Percentiles rank a stretch among this genome's conserved stretches.
Evolutionary conservation across 2,329 filamentous ascomycete species (phyloP).

Genomic region (Blastomyces gilchristii): DNA sequence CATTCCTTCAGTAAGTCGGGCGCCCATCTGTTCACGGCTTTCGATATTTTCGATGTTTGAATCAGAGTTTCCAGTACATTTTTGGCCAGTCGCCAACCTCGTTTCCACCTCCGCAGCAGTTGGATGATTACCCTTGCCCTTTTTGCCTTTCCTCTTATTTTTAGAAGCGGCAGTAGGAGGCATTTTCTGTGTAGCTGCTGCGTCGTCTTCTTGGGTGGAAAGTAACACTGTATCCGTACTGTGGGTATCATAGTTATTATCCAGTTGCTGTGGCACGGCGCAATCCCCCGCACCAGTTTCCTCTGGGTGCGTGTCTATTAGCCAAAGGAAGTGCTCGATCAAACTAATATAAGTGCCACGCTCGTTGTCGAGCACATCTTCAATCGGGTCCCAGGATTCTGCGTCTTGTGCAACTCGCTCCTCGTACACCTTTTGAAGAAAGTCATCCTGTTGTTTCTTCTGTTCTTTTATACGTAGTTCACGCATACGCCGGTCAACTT

Average conservation of each 20-base stretch:
- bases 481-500: constrained; percentile 30
- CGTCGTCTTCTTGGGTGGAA: background rate
- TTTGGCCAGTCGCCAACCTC: constrained; percentile 5
- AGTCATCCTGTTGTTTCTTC: constrained; percentile 35
- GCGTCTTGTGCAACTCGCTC: constrained; percentile 33
- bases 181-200: background rate
- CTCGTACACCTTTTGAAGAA: constrained; percentile 34
- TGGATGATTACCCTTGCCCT: background rate
- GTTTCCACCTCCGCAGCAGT: background rate
- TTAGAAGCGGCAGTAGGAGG: constrained; percentile 9
- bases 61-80: constrained; percentile 17
- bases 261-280: background rate
- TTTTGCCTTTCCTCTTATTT: constrained; percentile 24
- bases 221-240: too few species aligned
- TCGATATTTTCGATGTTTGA: constrained; percentile 36
- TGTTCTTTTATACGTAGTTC: constrained; percentile 35
- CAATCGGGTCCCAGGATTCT: constrained; percentile 36
- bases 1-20: constrained; percentile 34
- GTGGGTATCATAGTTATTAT: background rate
- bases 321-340: constrained; percentile 39
- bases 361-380: constrained; percentile 37
- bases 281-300: constrained; percentile 8
- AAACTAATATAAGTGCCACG: constrained; percentile 37
- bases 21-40: constrained; percentile 31
- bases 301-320: background rate